Evolutionary conservation across 352 stramenopile genomes (phyloP).

Genomic region (Phytophthora multivora): DNA sequence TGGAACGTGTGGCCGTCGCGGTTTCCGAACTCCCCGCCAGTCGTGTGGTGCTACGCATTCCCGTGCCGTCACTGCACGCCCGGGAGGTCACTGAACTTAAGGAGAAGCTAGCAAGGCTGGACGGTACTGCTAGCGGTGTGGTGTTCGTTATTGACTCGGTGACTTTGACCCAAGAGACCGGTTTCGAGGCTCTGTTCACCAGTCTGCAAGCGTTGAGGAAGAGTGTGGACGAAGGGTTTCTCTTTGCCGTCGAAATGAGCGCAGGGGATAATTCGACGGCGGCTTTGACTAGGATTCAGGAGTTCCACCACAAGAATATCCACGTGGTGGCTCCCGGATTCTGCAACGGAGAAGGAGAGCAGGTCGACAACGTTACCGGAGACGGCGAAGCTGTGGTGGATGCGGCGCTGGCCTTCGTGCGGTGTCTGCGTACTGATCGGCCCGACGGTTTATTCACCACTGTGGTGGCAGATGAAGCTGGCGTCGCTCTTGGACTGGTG

Average conservation of each 20-base stretch:
- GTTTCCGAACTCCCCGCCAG: slow-evolving; percentile 65
- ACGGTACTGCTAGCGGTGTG: slow-evolving; percentile 42
- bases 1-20: slow-evolving; percentile 57
- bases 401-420: slow-evolving; percentile 59
- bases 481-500: slow-evolving; percentile 92
- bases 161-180: slow-evolving; percentile 26
- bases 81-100: slow-evolving; percentile 24
- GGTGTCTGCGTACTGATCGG: slow-evolving; percentile 89
- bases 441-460: slow-evolving; percentile 93
- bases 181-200: slow-evolving; percentile 31
- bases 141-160: slow-evolving; percentile 43
- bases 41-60: slow-evolving; percentile 67
- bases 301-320: slow-evolving; percentile 67
- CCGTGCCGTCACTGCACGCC: slow-evolving; percentile 38
- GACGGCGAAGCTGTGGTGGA: slow-evolving; percentile 39
- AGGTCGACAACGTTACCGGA: slow-evolving; percentile 9
- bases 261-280: slow-evolving; percentile 18
- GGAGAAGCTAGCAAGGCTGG: slow-evolving; percentile 47
- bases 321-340: slow-evolving; percentile 51
- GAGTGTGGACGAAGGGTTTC: slow-evolving; percentile 49
- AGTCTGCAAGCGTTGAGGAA: slow-evolving; percentile 44
- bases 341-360: slow-evolving; percentile 32
- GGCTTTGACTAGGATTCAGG: slow-evolving; percentile 49
- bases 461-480: slow-evolving; percentile 91
- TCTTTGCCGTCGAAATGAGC: slow-evolving; percentile 62